These are phyloP conservation scores for Vaucheria bursata DNA, from an alignment of 352 stramenopile genomes.

Conservation along the genomic window DNA sequence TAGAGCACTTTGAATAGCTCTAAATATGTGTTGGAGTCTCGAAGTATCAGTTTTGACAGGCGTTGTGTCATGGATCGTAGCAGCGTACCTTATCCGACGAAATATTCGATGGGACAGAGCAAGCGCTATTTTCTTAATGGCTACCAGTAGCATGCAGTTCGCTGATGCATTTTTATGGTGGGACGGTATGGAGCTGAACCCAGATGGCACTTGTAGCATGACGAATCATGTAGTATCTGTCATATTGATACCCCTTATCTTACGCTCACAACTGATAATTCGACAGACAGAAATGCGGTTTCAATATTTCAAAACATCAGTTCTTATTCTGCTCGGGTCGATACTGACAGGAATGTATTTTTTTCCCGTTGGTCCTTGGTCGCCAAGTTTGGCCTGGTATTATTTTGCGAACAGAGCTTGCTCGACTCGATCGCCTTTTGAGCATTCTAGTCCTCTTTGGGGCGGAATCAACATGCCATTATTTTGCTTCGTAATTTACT, in stretches of 20 bases:
- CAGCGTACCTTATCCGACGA: neutral
- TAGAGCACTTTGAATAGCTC: neutral
- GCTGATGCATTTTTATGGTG: conserved; percentile 5
- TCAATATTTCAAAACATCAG: neutral
- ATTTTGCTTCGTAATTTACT: conserved; percentile 2
- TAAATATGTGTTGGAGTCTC: conserved; percentile 7
- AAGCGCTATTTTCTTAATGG: conserved; percentile 12
- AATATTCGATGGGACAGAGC: conserved; percentile 12
- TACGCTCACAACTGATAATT: neutral
- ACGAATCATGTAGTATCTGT: neutral
- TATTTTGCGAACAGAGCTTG: neutral
- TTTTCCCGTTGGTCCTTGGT: neutral
- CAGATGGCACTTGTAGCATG: neutral
- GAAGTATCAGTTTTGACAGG: conserved; percentile 4
- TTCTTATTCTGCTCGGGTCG: neutral
- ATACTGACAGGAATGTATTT: neutral
- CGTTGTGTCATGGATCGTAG: neutral
- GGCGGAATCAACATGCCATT: conserved; percentile 1
- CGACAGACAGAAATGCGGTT: conserved; percentile 7
- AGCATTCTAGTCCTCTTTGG: neutral
- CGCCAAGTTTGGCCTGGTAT: neutral
- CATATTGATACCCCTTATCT: conserved; percentile 5
- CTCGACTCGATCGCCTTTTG: neutral
- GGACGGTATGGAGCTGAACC: neutral
- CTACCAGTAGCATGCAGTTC: conserved; percentile 6